Evolutionary conservation across 2,329 filamentous ascomycete genomes (phyloP), one percentile per base, ranked within the genome.

Genomic region (Paraphaeosphaeria minitans): DNA sequence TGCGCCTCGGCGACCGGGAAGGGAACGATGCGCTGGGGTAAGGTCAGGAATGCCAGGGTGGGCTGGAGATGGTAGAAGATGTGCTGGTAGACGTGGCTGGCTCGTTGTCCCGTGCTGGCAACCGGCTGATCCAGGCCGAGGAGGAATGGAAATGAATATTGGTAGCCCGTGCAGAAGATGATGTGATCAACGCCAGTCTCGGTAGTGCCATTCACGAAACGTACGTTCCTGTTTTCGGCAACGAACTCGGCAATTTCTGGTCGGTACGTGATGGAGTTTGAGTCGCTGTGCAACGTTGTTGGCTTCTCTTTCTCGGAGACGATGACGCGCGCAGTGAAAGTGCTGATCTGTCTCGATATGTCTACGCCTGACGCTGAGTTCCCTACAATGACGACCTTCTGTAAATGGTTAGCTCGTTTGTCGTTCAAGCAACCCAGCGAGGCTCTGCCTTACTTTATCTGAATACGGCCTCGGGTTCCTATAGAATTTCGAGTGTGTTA

Each of bases 151-250:
- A 89, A 91, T 9, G 88, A 87, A 75, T 90, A 95, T 52, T 94
- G 84, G 69, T 93, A 97, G 1, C 93, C 93, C 0, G 93, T 96
- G 75, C 90, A 92, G 76, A 93, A 96, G 39, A 97, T 72, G 21
- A 96, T 79, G 1, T 85, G 83, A 69, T 96, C 92, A 56, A 97
- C 75, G 41, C 87, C 79, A 6, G 78, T 78, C 70, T 92, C 89
- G n/a, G 88, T 71, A 0, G 81, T 80, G 6, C 88, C 88, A 67
- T 90, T 82, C n/a, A 81, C 79, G 65, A 93, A 90, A 31, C 82
- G 80, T 12, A 93, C 81, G 2, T 83, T 87, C 64, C 85, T 82
- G 59, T 84, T 77, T 13, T 83, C 77, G 0, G 89, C 67, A 79
- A 83, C 66, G 60, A 84, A 84, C 55, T 81, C 77, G 19, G 73